These are phyloP conservation scores for Cladosporium sp. DNA, from an alignment of 2,329 filamentous ascomycete species.

Conservation along the genomic window DNA sequence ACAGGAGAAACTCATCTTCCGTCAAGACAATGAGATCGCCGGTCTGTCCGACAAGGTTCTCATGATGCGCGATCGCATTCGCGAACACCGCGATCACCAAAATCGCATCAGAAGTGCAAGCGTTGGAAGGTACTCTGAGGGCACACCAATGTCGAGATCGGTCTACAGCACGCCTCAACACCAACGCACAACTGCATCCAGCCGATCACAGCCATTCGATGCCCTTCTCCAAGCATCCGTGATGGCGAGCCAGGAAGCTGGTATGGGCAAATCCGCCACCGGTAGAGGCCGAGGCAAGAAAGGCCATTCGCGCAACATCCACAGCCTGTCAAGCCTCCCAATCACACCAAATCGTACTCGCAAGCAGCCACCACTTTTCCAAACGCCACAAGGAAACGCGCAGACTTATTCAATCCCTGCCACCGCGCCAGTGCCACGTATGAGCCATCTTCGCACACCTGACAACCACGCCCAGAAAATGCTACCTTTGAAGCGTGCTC, in stretches of 20 bases:
- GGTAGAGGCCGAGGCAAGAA: slow-evolving; percentile 50
- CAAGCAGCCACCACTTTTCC: slow-evolving; percentile 46
- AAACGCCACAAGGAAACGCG: slow-evolving; percentile 24
- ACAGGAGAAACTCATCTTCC: slow-evolving; percentile 73
- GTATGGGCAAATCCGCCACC: neutral
- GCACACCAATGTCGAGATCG: slow-evolving; percentile 47
- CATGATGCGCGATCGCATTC: slow-evolving; percentile 75
- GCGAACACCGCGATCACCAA: slow-evolving; percentile 84
- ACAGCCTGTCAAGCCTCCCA: slow-evolving; percentile 81
- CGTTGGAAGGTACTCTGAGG: slow-evolving; percentile 53
- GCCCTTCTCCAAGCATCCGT: slow-evolving; percentile 70
- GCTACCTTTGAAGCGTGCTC: slow-evolving; percentile 18
- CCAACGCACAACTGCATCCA: slow-evolving; percentile 23
- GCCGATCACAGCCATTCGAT: slow-evolving; percentile 55
- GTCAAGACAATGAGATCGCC: slow-evolving; percentile 70
- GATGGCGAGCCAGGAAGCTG: slow-evolving; percentile 70
- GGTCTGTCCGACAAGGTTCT: slow-evolving; percentile 70
- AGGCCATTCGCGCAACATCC: slow-evolving; percentile 69
- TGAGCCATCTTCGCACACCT: slow-evolving; percentile 38
- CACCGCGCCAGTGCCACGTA: slow-evolving; percentile 50
- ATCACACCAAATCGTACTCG: slow-evolving; percentile 62
- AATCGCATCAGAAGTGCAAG: slow-evolving; percentile 66
- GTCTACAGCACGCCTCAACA: slow-evolving; percentile 30
- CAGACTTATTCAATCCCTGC: slow-evolving; percentile 32
- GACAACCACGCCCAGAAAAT: slow-evolving; percentile 23